These are phyloP conservation scores for Alternaria consortialis DNA, from an alignment of 2,329 filamentous ascomycete genomes.

Conservation along the genomic window DNA sequence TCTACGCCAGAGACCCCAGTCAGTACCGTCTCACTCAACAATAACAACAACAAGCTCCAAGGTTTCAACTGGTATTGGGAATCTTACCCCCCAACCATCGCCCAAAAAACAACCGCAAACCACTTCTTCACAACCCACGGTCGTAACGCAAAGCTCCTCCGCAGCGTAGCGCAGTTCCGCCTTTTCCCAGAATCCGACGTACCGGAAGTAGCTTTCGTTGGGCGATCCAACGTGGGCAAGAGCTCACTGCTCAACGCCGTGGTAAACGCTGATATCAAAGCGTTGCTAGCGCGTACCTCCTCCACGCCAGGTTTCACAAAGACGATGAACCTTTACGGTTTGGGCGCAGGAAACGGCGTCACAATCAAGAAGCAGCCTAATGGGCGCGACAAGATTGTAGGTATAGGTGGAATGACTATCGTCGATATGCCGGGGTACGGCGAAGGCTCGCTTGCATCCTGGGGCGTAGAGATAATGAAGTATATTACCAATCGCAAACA, in stretches of 20 bases:
- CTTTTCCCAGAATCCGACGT: constrained; percentile 63
- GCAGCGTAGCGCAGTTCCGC: constrained; percentile 68
- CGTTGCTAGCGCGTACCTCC: constrained; percentile 57
- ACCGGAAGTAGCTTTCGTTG: constrained; percentile 72
- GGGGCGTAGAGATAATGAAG: constrained; percentile 74
- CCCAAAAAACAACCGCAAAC: constrained; percentile 54
- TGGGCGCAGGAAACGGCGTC: constrained; percentile 54
- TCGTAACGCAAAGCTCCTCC: constrained; percentile 62
- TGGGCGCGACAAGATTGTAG: constrained; percentile 45
- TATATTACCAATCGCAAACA: constrained; percentile 70
- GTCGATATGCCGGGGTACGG: constrained; percentile 79
- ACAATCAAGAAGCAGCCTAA: constrained; percentile 28
- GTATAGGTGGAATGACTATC: constrained; percentile 61
- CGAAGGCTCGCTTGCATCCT: constrained; percentile 66
- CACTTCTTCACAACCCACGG: constrained; percentile 54
- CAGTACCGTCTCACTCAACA: constrained; percentile 6
- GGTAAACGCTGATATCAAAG: constrained; percentile 55
- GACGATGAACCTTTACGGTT: constrained; percentile 72
- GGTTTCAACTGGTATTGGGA: constrained; percentile 49
- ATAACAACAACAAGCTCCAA: constrained; percentile 5
- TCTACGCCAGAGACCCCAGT: constrained; percentile 13
- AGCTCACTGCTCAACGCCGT: constrained; percentile 72
- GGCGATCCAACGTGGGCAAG: constrained; percentile 76
- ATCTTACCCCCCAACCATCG: constrained; percentile 33
- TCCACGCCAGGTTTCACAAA: constrained; percentile 69